phyloP scores from a whole-genome alignment of 2,329 filamentous ascomycete species.

The Sclerotiophoma versabilis region DNA sequence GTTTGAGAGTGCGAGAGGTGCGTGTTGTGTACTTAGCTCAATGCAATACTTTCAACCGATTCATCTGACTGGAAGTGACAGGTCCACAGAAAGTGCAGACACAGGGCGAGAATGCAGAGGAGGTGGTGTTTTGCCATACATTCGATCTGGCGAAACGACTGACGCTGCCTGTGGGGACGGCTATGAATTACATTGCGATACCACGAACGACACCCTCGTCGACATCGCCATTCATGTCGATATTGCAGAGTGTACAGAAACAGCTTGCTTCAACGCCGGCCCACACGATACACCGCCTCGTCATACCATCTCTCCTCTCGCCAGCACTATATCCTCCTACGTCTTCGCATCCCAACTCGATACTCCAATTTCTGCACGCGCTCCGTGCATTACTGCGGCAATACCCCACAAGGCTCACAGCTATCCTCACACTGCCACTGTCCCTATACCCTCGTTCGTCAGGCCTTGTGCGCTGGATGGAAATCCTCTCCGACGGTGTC shows the following conservation, averaged over 20 bases:
- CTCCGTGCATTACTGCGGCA: conserved; percentile 77
- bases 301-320: conserved; percentile 85
- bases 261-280: conserved; percentile 58
- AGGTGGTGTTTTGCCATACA: conserved; percentile 56
- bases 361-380: conserved; percentile 82
- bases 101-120: conserved; percentile 58
- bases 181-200: conserved; percentile 61
- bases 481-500: conserved; percentile 83
- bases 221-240: conserved; percentile 66
- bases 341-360: conserved; percentile 71
- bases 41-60: conserved; percentile 17
- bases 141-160: conserved; percentile 62
- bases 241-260: conserved; percentile 69
- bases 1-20: conserved; percentile 71
- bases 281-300: conserved; percentile 75
- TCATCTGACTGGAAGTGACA: conserved; percentile 26
- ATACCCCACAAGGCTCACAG: conserved; percentile 70
- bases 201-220: conserved; percentile 59
- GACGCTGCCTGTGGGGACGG: conserved; percentile 48
- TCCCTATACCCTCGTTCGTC: conserved; percentile 78
- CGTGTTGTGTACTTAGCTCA: conserved; percentile 43
- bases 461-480: conserved; percentile 84
- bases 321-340: conserved; percentile 81
- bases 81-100: conserved; percentile 23
- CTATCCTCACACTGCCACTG: conserved; percentile 78